A percentile compares a stretch with the other conserved stretches of the same genome.
Evolutionary conservation across 139 green algal species (phyloP).

Genomic region (Edaphochlamys debaryana): DNA sequence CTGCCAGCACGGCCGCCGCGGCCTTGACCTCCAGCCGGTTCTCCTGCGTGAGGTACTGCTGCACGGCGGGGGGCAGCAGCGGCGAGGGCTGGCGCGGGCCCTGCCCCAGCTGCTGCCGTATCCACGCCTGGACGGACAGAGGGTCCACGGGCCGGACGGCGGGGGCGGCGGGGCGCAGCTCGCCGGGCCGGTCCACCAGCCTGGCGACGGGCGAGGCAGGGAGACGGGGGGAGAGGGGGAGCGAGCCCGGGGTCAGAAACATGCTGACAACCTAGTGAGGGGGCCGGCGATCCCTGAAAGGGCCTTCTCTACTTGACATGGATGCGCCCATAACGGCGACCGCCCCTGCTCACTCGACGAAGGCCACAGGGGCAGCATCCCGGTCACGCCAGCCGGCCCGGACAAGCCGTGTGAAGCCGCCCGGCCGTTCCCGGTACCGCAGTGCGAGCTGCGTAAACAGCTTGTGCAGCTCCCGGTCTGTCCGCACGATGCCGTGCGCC

Average conservation of each 20-base stretch:
- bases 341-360: constrained; percentile 93
- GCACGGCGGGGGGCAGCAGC: constrained; percentile 58
- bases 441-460: constrained; percentile 88
- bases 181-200: constrained; percentile 87
- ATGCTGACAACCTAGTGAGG: too few species aligned
- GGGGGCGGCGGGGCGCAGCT: constrained; percentile 79
- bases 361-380: constrained; percentile 89
- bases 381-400: constrained; percentile 67
- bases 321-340: too few species aligned
- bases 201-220: constrained; percentile 56
- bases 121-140: constrained; percentile 36
- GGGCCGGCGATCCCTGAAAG: too few species aligned
- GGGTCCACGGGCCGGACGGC: constrained; percentile 31
- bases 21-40: not conserved
- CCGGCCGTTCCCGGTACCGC: constrained; percentile 83
- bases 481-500: constrained; percentile 76
- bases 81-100: not conserved
- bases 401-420: constrained; percentile 93
- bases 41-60: constrained; percentile 47
- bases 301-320: too few species aligned
- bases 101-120: constrained; percentile 32
- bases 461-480: constrained; percentile 83
- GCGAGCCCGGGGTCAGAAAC: too few species aligned
- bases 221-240: too few species aligned
- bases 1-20: not conserved